A percentile compares a stretch with the other conserved stretches of the same genome.
These are phyloP conservation scores for Cyberlindnera maritima DNA, from an alignment of 805 yeast species.

Conservation along the genomic window DNA sequence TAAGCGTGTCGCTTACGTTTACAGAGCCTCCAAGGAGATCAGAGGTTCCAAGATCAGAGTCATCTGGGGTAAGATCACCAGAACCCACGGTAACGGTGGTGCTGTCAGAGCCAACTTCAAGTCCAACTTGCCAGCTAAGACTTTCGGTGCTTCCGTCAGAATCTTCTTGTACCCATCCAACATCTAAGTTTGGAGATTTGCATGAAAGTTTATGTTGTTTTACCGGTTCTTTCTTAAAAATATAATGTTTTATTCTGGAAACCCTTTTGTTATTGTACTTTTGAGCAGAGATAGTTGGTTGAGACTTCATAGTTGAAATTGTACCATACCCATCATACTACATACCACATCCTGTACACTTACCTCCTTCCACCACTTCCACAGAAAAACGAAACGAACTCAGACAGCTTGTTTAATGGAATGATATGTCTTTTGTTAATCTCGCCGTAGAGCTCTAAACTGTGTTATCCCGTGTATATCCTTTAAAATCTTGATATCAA, in stretches of 20 bases:
- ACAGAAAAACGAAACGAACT: not conserved
- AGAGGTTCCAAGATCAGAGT: constrained; percentile 99
- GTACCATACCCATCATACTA: not conserved
- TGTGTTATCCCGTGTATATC: too few relatives aligned
- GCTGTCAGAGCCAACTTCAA: constrained; percentile 98
- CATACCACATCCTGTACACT: constrained; percentile 6
- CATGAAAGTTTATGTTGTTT: constrained; percentile 20
- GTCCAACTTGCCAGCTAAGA: constrained; percentile 98
- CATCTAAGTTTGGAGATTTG: constrained; percentile 61
- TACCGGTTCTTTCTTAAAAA: constrained; percentile 18
- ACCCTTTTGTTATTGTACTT: not conserved
- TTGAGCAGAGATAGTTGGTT: not conserved
- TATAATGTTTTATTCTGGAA: constrained; percentile 18
- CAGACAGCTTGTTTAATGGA: too few relatives aligned
- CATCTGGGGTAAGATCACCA: constrained; percentile 98
- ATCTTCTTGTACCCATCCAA: constrained; percentile 99
- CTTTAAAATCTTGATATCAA: too few relatives aligned
- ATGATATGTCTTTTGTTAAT: not conserved
- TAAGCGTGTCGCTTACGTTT: constrained; percentile 98
- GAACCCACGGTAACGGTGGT: constrained; percentile 99
- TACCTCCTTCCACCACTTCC: not conserved
- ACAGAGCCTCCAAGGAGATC: constrained; percentile 97
- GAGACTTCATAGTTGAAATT: not conserved
- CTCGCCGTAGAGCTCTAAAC: not conserved
- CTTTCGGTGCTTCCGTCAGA: constrained; percentile 99